Base-by-base conservation (phyloP, 805 yeast species). In the Sugiyamaella valdiviana region DNA sequence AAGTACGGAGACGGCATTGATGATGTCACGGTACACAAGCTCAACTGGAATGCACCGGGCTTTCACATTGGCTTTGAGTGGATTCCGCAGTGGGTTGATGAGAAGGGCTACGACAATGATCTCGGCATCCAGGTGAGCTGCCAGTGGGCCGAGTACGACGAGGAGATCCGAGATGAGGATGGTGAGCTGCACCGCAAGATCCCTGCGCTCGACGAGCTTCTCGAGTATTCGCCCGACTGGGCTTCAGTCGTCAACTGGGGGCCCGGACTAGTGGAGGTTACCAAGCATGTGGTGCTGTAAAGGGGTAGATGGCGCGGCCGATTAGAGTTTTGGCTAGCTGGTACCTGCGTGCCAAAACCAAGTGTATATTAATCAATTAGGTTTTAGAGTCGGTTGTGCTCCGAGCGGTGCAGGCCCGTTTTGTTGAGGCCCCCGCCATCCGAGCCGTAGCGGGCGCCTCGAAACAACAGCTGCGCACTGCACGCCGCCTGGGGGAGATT, bases 141-240 rank as follows among this genome's bases (percentile, higher is more conserved):
- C 61, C 79, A 70, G 58, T 89, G 91, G 90, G 85, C 87, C 6
- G 95, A 88, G 55, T 78, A 79, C 61, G 80, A 79, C 32, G 63
- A 65, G 10, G 76, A 51, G 22, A 62, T 44, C 61, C 64, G 20
- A 59, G 46, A 68, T 6, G 63, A 65, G 17, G 73, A 68, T 43
- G 78, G 74, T 1, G 62, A 55, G 12, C 41, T 65, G 43, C 54
- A 55, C 23, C 65, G 76, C 26, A 74, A 73, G 50, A 63, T 86
- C 3, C 89, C 95, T 0, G 89, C 93, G 1, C 79, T 73, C 54
- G 81, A 77, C 49, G 95, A 89, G 59, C 61, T 88, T 37, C 58
- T 83, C 35, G 76, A 78, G 53, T 87, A 78, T 59, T 69, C 85
- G 0, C 95, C 95, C 1, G 65, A 71, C 19, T 76, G 78, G 62